A percentile compares a stretch with the other conserved stretches of the same genome.
phyloP scores from a whole-genome alignment of 2,329 filamentous ascomycete species.

The Pseudocercospora crystallina region DNA sequence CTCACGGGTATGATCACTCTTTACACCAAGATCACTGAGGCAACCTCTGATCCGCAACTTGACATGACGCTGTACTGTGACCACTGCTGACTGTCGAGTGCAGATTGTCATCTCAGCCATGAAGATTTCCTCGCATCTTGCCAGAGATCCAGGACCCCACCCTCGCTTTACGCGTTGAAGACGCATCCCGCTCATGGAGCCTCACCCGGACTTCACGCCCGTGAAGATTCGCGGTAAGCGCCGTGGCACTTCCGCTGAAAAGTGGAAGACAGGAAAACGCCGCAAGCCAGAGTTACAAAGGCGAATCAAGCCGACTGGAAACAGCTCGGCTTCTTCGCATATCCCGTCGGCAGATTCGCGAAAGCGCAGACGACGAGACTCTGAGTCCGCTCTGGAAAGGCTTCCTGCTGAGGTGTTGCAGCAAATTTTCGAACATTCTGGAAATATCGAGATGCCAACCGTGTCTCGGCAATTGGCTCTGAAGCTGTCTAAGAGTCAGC shows the following conservation, averaged over 20 bases:
- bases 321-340: not conserved
- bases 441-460: conserved; percentile 33
- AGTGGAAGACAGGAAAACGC: conserved; percentile 28
- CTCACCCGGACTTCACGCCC: conserved; percentile 23
- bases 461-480: conserved; percentile 29
- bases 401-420: conserved; percentile 38
- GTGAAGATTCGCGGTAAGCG: conserved; percentile 37
- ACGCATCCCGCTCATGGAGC: too few species aligned
- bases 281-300: conserved; percentile 22
- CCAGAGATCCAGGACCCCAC: too few species aligned
- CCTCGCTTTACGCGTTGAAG: too few species aligned
- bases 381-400: conserved; percentile 31
- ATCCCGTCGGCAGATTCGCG: conserved; percentile 7
- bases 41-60: not conserved
- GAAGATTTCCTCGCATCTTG: not conserved
- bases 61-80: too few species aligned
- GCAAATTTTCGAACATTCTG: conserved; percentile 34
- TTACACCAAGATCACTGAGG: conserved; percentile 45
- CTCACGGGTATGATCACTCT: conserved; percentile 35
- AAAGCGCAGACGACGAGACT: conserved; percentile 17
- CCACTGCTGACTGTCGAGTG: too few species aligned
- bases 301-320: conserved; percentile 3
- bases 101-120: not conserved
- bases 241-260: conserved; percentile 25
- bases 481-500: conserved; percentile 32